These are phyloP conservation scores for Fragaria iinumae DNA, from an alignment of 306 rosid genomes.

Conservation along the genomic window DNA sequence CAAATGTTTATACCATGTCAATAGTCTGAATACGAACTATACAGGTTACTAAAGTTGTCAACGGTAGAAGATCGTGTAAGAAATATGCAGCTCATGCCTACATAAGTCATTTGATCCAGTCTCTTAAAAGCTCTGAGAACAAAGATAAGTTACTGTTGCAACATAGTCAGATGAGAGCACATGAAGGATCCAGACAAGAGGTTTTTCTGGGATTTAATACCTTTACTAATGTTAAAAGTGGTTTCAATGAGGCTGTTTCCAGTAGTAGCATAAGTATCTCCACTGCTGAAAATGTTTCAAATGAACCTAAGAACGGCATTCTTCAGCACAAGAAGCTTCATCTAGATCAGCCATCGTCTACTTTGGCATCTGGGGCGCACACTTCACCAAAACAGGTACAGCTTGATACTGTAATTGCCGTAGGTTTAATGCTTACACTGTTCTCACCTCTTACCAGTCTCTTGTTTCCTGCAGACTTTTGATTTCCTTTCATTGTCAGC, in stretches of 20 bases:
- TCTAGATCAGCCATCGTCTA: conserved; percentile 30
- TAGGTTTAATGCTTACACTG: conserved; percentile 12
- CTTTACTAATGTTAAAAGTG: conserved; percentile 23
- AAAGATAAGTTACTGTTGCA: conserved; percentile 16
- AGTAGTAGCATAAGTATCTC: conserved; percentile 5
- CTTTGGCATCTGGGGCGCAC: conserved; percentile 19
- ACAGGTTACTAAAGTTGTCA: conserved; percentile 37
- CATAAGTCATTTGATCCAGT: conserved; percentile 55
- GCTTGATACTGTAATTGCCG: conserved; percentile 12
- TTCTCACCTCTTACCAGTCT: conserved; percentile 35
- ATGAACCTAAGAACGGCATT: conserved; percentile 34
- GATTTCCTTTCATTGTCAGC: conserved; percentile 57
- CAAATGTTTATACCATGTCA: conserved; percentile 1
- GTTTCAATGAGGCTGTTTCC: conserved; percentile 34
- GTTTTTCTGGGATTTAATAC: conserved; percentile 25
- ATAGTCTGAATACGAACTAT: conserved; percentile 6
- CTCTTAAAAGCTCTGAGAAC: conserved; percentile 31
- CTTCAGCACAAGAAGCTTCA: conserved; percentile 37
- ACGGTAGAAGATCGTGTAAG: conserved; percentile 41
- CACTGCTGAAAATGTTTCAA: conserved; percentile 17
- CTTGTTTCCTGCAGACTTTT: conserved; percentile 47
- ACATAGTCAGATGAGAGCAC: conserved; percentile 27
- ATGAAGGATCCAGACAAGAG: conserved; percentile 40
- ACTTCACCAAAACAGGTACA: conserved; percentile 59
- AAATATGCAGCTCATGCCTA: conserved; percentile 65